A percentile compares a stretch with the other conserved stretches of the same genome.
Conservation (phyloP, 495 filamentous ascomycete genomes). For the Trichoderma asperelloides region DNA sequence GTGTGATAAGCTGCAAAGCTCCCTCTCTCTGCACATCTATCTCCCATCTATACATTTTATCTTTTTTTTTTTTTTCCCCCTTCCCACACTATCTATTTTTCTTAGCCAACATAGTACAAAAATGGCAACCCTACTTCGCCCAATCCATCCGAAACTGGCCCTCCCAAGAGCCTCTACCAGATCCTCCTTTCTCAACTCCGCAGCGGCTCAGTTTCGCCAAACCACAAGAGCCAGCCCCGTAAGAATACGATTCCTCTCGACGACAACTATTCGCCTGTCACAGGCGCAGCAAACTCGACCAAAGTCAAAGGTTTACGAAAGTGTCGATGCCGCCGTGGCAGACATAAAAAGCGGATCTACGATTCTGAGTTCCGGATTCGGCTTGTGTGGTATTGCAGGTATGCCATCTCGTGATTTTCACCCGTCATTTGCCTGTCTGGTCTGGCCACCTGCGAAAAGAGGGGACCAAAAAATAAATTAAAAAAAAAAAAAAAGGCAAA, state of each 20-base stretch:
- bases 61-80: neutral
- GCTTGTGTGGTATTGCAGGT: conserved; percentile 52
- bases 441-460: no score
- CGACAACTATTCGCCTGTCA: neutral
- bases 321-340: conserved; percentile 51
- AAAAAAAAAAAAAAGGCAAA: neutral
- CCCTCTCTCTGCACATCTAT: no score
- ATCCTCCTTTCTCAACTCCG: neutral
- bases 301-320: conserved; percentile 44
- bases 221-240: neutral
- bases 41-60: neutral
- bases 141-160: neutral
- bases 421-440: neutral
- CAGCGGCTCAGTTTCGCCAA: neutral
- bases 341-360: conserved; percentile 50
- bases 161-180: neutral
- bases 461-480: neutral
- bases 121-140: neutral
- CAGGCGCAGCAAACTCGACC: neutral
- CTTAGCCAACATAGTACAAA: neutral
- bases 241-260: neutral
- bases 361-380: conserved; percentile 52
- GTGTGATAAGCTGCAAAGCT: no score
- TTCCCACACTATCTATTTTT: neutral
- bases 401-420: conserved; percentile 15